Evolutionary conservation across 371 early-diverging fungal species (phyloP).

Genomic region (Actinomortierella wolfii): DNA sequence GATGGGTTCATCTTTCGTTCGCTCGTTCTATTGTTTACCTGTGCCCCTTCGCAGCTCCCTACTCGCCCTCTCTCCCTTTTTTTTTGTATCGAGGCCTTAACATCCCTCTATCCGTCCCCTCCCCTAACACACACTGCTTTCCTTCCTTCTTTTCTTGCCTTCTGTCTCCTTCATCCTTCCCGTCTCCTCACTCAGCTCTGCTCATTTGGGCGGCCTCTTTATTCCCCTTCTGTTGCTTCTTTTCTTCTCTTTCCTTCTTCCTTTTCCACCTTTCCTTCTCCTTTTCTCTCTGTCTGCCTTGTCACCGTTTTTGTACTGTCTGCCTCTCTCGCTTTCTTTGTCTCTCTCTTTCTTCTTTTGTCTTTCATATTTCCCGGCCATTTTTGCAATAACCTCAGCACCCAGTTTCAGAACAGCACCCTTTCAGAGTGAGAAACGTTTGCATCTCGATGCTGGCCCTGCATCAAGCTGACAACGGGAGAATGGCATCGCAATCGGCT

Average conservation of each 20-base stretch:
- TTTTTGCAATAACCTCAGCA: neutral
- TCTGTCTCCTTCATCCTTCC: neutral
- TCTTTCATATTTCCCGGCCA: neutral
- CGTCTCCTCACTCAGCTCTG: neutral
- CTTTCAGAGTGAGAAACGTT: neutral
- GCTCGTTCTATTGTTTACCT: neutral
- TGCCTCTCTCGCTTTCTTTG: too few species aligned
- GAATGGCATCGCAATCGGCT: slow-evolving; percentile 9
- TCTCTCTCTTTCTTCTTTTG: neutral
- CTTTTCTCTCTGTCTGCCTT: neutral
- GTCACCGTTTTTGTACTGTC: neutral
- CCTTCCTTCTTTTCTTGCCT: neutral
- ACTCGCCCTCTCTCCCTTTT: slow-evolving; percentile 19
- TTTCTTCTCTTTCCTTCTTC: slow-evolving; percentile 4
- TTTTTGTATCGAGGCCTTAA: slow-evolving; percentile 14
- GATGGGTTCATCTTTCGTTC: slow-evolving; percentile 8
- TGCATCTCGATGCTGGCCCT: slow-evolving; percentile 29
- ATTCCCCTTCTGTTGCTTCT: neutral
- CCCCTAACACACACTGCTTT: neutral
- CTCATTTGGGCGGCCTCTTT: neutral
- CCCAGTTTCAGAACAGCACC: neutral
- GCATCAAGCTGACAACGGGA: slow-evolving; percentile 29
- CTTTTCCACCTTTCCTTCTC: slow-evolving; percentile 1
- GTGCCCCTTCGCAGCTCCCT: neutral
- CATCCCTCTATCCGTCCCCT: too few species aligned